A percentile compares a stretch with the other conserved stretches of the same genome.
Evolutionary conservation across 768 basidiomycete species (phyloP).

Genomic region (Xerocomus potaroensis): DNA sequence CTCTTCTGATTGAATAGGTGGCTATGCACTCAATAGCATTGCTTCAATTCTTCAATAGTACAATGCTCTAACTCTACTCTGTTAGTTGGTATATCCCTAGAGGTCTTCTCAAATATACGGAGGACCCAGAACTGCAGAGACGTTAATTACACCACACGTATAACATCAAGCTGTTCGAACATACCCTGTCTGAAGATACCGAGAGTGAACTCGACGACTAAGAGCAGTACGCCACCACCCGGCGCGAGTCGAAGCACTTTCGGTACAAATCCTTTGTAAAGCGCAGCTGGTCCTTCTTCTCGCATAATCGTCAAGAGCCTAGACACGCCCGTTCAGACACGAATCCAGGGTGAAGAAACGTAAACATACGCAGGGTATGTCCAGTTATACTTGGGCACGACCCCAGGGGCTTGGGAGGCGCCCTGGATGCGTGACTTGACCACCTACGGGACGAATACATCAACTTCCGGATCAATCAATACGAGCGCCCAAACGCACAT

Average conservation of each 20-base stretch:
- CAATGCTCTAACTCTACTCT: slow-evolving; percentile 2
- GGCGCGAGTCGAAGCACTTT: slow-evolving; percentile 95
- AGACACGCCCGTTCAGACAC: background rate
- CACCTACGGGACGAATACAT: slow-evolving; percentile 48
- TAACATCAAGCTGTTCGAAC: slow-evolving; percentile 3
- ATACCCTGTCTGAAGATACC: slow-evolving; percentile 70
- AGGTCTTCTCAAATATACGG: slow-evolving; percentile 25
- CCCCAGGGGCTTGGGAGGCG: slow-evolving; percentile 56
- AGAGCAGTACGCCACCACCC: slow-evolving; percentile 88
- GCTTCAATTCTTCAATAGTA: background rate
- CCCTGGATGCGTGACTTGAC: slow-evolving; percentile 96
- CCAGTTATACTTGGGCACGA: slow-evolving; percentile 90
- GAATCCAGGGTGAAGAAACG: background rate
- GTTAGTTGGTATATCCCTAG: background rate
- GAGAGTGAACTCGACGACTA: slow-evolving; percentile 89
- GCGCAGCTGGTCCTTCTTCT: slow-evolving; percentile 80
- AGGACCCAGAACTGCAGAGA: slow-evolving; percentile 26
- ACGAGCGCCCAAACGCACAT: slow-evolving; percentile 32
- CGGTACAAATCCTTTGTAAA: slow-evolving; percentile 95
- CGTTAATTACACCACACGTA: background rate
- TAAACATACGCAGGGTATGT: slow-evolving; percentile 72
- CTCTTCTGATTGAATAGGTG: slow-evolving; percentile 1
- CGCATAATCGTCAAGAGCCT: slow-evolving; percentile 71
- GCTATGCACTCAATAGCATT: slow-evolving; percentile 4
- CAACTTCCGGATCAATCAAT: background rate